These are phyloP conservation scores for Cryomyces minteri DNA, from an alignment of 495 filamentous ascomycete genomes.

Conservation along the genomic window DNA sequence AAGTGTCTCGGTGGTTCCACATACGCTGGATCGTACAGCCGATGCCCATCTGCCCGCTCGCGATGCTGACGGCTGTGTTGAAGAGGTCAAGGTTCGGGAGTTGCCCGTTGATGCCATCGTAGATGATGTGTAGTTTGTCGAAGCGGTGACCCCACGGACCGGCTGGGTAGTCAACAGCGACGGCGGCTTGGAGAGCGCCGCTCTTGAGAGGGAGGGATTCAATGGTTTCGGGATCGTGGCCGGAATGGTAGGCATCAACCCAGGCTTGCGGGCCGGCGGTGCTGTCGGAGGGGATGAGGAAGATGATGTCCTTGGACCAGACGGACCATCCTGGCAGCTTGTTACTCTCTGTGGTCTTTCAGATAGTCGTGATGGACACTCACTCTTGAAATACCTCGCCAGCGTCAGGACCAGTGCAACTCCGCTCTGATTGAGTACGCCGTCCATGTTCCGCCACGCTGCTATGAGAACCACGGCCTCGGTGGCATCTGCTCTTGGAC, in stretches of 20 bases:
- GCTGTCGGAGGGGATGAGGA: conserved; percentile 77
- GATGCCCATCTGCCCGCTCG: conserved; percentile 85
- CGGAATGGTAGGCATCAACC: conserved; percentile 93
- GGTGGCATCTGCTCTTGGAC: conserved; percentile 90
- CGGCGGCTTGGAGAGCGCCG: conserved; percentile 77
- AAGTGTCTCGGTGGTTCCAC: conserved; percentile 66
- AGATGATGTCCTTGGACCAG: conserved; percentile 97
- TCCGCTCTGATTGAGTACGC: conserved; percentile 66
- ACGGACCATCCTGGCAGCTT: conserved; percentile 60
- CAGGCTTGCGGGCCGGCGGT: conserved; percentile 85
- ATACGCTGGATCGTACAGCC: conserved; percentile 67
- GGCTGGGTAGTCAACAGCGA: conserved; percentile 78
- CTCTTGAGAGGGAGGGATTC: conserved; percentile 76
- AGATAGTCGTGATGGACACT: conserved; percentile 2
- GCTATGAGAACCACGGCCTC: conserved; percentile 88
- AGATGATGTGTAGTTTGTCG: conserved; percentile 72
- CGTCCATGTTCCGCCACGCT: conserved; percentile 71
- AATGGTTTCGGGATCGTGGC: conserved; percentile 46
- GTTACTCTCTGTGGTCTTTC: background rate
- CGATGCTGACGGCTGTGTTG: conserved; percentile 80
- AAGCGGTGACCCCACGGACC: conserved; percentile 53
- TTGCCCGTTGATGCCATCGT: conserved; percentile 93
- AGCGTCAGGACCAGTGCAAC: conserved; percentile 71
- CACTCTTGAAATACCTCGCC: conserved; percentile 82
- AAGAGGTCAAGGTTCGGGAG: conserved; percentile 89